A percentile compares a stretch with the other conserved stretches of the same genome.
Conservation (phyloP, 495 filamentous ascomycete genomes). For the Penicillium verhagenii region DNA sequence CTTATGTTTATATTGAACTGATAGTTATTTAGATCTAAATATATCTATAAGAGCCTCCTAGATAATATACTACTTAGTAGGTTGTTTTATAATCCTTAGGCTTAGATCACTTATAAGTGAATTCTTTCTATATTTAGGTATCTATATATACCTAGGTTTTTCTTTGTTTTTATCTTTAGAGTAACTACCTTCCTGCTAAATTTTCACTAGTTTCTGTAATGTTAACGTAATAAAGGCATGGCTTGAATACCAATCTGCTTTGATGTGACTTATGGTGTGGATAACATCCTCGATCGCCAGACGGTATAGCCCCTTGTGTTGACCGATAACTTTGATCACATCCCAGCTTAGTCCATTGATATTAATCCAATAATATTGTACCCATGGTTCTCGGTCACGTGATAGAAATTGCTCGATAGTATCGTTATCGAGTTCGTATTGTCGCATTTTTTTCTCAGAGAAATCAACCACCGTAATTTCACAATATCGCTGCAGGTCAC, state of each 20-base stretch:
- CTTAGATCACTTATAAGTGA: too few relatives aligned
- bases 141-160: too few relatives aligned
- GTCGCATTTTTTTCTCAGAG: slow-evolving; percentile 63
- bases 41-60: too few relatives aligned
- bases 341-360: slow-evolving; percentile 96
- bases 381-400: slow-evolving; percentile 62
- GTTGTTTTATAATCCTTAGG: too few relatives aligned
- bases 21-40: too few relatives aligned
- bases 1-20: too few relatives aligned
- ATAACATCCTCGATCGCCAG: slow-evolving; percentile 85
- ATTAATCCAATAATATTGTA: slow-evolving; percentile 86
- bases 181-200: slow-evolving; percentile 44
- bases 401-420: slow-evolving; percentile 59
- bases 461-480: slow-evolving; percentile 89
- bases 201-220: slow-evolving; percentile 66
- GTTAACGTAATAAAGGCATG: slow-evolving; percentile 70
- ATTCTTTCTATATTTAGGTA: too few relatives aligned
- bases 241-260: slow-evolving; percentile 91
- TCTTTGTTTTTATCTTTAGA: slow-evolving; percentile 33
- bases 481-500: slow-evolving; percentile 63
- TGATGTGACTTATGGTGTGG: slow-evolving; percentile 77
- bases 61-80: too few relatives aligned
- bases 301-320: slow-evolving; percentile 73
- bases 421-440: slow-evolving; percentile 68
- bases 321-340: slow-evolving; percentile 75